Conservation (phyloP, 2,329 filamentous ascomycete genomes). For the Chaetomium sp. region DNA sequence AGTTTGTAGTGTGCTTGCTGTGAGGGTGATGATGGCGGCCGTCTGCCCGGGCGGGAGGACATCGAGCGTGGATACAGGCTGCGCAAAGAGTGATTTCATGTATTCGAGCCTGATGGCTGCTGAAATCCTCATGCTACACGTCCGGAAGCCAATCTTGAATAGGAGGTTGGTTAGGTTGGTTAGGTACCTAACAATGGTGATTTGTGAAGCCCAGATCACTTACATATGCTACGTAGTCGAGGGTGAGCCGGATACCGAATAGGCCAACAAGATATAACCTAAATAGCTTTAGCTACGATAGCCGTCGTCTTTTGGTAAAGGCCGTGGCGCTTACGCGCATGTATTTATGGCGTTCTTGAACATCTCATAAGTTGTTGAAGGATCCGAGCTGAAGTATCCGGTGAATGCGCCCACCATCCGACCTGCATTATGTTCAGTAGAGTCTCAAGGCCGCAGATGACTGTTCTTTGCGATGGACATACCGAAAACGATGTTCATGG, state of each 20-base stretch:
- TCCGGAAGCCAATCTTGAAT: constrained; percentile 55
- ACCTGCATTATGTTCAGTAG: constrained; percentile 29
- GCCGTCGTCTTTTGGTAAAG: not conserved
- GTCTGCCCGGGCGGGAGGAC: constrained; percentile 61
- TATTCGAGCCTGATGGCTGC: constrained; percentile 64
- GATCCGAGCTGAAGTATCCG: constrained; percentile 36
- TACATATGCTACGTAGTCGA: constrained; percentile 55
- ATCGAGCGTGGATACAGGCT: constrained; percentile 68
- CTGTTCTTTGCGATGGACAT: constrained; percentile 30
- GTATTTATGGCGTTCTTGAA: constrained; percentile 37
- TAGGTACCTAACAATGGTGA: not conserved
- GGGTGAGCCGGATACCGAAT: constrained; percentile 64
- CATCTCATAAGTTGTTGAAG: constrained; percentile 35
- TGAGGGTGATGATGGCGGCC: constrained; percentile 64
- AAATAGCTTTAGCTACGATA: constrained; percentile 23
- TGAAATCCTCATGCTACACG: constrained; percentile 62
- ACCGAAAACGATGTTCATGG: constrained; percentile 65
- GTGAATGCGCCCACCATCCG: constrained; percentile 40
- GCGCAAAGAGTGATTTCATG: constrained; percentile 62
- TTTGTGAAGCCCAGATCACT: constrained; percentile 20
- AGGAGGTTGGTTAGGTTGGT: constrained; percentile 18
- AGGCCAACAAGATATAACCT: constrained; percentile 69
- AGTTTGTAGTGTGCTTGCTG: constrained; percentile 62
- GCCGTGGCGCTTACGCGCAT: constrained; percentile 40
- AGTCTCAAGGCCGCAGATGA: not conserved